Percentiles rank a stretch among this genome's conserved stretches.
These are phyloP conservation scores for Euphorbia pulcherrima DNA, from an alignment of 345 rosid genomes.

Conservation along the genomic window DNA sequence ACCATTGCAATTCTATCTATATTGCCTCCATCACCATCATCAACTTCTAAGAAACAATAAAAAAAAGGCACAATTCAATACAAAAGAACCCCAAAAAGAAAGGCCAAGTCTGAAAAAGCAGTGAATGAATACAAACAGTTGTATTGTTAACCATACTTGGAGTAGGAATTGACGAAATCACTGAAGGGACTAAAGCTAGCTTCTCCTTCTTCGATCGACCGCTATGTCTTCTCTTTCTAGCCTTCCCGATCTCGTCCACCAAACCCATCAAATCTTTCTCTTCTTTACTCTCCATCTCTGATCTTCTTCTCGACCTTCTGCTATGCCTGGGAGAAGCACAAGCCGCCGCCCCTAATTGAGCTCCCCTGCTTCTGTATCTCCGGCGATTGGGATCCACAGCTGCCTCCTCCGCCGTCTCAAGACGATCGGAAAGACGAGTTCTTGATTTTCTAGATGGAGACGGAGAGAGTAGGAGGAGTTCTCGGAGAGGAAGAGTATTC, in stretches of 20 bases:
- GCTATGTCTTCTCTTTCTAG: slow-evolving; percentile 49
- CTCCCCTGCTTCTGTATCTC: slow-evolving; percentile 46
- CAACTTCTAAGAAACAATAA: slow-evolving; percentile 36
- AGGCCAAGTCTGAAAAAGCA: background rate
- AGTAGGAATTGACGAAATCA: slow-evolving; percentile 41
- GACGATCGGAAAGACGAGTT: slow-evolving; percentile 58
- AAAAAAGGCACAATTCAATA: background rate
- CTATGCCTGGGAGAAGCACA: slow-evolving; percentile 55
- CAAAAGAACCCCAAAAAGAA: background rate
- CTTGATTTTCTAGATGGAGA: slow-evolving; percentile 56
- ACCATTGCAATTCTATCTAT: slow-evolving; percentile 51
- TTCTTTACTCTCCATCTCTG: slow-evolving; percentile 63
- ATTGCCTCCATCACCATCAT: slow-evolving; percentile 46
- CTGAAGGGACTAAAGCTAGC: slow-evolving; percentile 40
- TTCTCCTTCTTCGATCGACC: slow-evolving; percentile 70
- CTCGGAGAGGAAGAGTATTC: slow-evolving; percentile 46
- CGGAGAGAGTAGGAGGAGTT: slow-evolving; percentile 67
- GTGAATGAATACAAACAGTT: background rate
- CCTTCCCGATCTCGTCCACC: slow-evolving; percentile 48
- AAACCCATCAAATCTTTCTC: slow-evolving; percentile 46
- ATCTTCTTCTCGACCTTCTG: slow-evolving; percentile 56
- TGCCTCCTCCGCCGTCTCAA: slow-evolving; percentile 57
- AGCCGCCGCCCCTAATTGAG: slow-evolving; percentile 40
- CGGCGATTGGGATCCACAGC: slow-evolving; percentile 45
- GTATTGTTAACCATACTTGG: slow-evolving; percentile 37